Conservation (phyloP, 257 asterid species). For the Solanum dulcamara region DNA sequence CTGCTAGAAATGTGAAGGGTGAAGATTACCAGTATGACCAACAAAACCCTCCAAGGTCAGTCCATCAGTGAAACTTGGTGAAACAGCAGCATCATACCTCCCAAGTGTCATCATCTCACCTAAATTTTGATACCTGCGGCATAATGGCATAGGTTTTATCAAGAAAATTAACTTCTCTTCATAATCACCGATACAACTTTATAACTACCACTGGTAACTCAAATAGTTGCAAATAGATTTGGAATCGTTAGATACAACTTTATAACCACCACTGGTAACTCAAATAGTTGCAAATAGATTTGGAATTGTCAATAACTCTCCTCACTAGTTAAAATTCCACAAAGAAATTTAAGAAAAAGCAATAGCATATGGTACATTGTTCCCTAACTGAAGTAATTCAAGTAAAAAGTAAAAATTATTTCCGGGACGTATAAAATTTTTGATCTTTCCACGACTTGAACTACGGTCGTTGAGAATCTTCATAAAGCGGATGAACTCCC, state of each 20-base stretch:
- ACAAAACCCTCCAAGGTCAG: conserved; percentile 80
- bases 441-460: neutral
- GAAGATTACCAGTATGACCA: conserved; percentile 72
- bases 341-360: neutral
- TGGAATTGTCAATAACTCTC: neutral
- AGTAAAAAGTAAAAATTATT: neutral
- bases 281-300: neutral
- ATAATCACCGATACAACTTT: neutral
- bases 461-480: neutral
- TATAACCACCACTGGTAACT: neutral
- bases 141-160: neutral
- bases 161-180: neutral
- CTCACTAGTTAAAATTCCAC: neutral
- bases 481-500: neutral
- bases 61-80: conserved; percentile 81
- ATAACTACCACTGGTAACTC: neutral
- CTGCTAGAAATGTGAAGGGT: neutral
- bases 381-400: neutral
- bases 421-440: neutral
- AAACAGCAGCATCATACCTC: conserved; percentile 69
- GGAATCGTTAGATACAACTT: neutral
- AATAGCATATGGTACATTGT: neutral
- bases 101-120: conserved; percentile 99
- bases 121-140: conserved; percentile 69
- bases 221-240: neutral